Base-by-base conservation (phyloP, 176 grass and related monocot genomes). In the Rhynchospora tenuis region DNA sequence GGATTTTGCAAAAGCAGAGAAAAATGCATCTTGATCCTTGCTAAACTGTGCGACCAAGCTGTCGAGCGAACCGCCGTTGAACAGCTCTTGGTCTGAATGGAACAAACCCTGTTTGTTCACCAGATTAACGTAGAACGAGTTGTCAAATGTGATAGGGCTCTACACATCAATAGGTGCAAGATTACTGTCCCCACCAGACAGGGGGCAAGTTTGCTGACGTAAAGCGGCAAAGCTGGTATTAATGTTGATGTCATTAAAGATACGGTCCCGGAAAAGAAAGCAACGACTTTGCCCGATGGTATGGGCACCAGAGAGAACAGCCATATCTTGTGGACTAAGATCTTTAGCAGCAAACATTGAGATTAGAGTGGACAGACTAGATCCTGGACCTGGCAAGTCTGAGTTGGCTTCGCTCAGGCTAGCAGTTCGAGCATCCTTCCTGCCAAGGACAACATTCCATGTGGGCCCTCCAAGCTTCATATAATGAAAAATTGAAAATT, bases 41-140 rank as follows among this genome's bases (percentile, higher is more conserved):
- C 44, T 62, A 79, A 93, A 97, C 62, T 67, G 58, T 23, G 1
- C 31, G 42, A 91, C 91, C 64, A 91, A 80, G 55, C 73, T 60
- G 73, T 97, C 94, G 84, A 88, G 87, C 3, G 91, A 91, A 1
- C 28, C 84, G 29, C 84, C 64, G 10, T 87, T 92, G 88, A 94
- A 94, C 64, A 97, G 88, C 85, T 88, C 90, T 88, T 94, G 91
- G 50, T 94, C 91, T 0, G 91, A 97, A 89, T 86, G 94, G 22
- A 97, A 92, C 19, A 94, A 87, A 22, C 90, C 90, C 29, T 72
- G 67, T 47, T 11, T 31, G 0, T 5, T 14, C 43, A 90, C 38
- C 11, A 97, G 84, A 83, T 97, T 85, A 20, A 12, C 29, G 64
- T 86, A 97, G 90, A 89, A 97, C 0, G 45, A 66, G 71, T 89